Base-by-base conservation (phyloP, 169 alveolate genomes). In the Babesia sp. region DNA sequence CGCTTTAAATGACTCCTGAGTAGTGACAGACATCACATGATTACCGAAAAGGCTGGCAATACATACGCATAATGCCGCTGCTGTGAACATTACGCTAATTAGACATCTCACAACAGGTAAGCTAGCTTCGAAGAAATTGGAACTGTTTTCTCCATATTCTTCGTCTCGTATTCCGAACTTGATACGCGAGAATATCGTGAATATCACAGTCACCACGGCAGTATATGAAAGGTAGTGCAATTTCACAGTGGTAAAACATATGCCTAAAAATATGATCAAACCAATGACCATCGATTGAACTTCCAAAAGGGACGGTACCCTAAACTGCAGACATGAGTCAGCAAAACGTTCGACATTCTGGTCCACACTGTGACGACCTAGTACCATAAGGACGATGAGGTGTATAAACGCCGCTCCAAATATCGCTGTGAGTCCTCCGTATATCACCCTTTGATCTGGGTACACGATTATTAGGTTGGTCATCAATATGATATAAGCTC, bases 301-400 rank as follows among this genome's bases (percentile, higher is more conserved):
- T 37, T 72, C 83, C 29, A 39, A 28, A 4, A 72, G 26, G 22
- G 83, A 18, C 24, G 83, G 83, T 11, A 72, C 33, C 50, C 33
- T 39, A 34, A 72, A 72, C 54, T 72, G 71, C 42, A 72, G 36
- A 26, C 74, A 64, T 9, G 74, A 14, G 3, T 64, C 74, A 20
- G 74, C 74, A 36, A 64, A 64, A 1, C 74, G 45, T 29, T 64
- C 74, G 51, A 64, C 44, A 33, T 4, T 29, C 33, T 42, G 59
- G 26, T 61, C 74, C 11, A 33, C n/a, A n/a, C 54, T 64, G 61
- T 48, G 41, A 29, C 59, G 45, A 12, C 63, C 74, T 1, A 64
- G 74, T 7, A 46, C 31, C 34, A 20, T 20, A 28, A 64, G 18
- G 9, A 48, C 24, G 18, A 64, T 24, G 33, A 42, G 33, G 26